Percentiles rank a stretch among this genome's conserved stretches.
These are phyloP conservation scores for Scenedesmus sp. DNA, from an alignment of 163 green algal species.

Conservation along the genomic window DNA sequence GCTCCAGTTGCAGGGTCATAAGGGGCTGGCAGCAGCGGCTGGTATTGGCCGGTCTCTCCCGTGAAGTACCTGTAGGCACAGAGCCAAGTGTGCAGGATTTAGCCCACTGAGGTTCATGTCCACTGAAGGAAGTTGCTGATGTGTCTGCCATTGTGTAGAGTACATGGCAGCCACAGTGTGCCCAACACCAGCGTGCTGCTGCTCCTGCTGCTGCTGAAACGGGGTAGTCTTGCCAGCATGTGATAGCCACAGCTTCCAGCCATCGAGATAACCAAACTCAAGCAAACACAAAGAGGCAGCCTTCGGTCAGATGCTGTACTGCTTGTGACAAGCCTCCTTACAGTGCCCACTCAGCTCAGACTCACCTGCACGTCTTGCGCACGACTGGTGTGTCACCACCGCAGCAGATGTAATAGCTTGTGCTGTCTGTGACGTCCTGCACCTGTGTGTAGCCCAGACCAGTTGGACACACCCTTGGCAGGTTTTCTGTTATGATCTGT, in stretches of 20 bases:
- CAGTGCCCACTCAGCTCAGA: background rate
- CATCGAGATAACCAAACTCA: too few relatives aligned
- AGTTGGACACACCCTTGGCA: background rate
- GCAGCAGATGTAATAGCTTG: slow-evolving; percentile 46
- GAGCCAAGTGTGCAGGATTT: background rate
- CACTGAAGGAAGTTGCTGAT: too few relatives aligned
- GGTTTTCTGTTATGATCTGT: slow-evolving; percentile 17
- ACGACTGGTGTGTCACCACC: background rate
- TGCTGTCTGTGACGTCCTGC: slow-evolving; percentile 20
- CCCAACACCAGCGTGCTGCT: background rate
- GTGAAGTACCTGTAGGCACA: background rate
- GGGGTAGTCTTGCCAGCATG: too few relatives aligned
- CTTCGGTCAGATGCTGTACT: too few relatives aligned
- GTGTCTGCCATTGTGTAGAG: too few relatives aligned
- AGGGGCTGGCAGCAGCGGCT: background rate
- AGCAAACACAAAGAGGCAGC: too few relatives aligned
- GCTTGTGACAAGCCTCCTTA: too few relatives aligned
- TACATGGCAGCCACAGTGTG: too few relatives aligned
- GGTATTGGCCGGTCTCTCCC: background rate
- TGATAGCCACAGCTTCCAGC: too few relatives aligned
- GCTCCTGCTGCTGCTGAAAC: background rate
- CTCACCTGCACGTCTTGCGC: slow-evolving; percentile 27
- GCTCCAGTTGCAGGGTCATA: background rate
- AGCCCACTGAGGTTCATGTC: too few relatives aligned
- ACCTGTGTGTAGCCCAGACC: background rate